Evolutionary conservation across 805 yeast genomes (phyloP).

Genomic region (Yamadazyma nakazawae): DNA sequence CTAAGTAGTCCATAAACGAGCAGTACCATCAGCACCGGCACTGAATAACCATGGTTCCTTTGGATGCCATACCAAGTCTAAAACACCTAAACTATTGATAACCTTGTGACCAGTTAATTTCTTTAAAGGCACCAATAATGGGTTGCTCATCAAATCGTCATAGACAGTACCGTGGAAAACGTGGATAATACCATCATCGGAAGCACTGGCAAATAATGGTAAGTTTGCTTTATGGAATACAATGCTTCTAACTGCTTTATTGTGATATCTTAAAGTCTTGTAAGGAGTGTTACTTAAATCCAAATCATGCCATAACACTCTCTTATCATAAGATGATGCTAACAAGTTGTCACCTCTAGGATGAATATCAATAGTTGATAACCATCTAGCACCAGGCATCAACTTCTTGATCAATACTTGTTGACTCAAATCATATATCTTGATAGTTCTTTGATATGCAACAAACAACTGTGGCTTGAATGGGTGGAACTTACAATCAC

Average conservation of each 20-base stretch:
- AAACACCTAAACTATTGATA: constrained; percentile 76
- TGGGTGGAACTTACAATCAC: constrained; percentile 97
- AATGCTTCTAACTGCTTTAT: constrained; percentile 87
- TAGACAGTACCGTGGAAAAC: constrained; percentile 96
- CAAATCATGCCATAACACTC: constrained; percentile 96
- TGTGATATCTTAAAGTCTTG: constrained; percentile 92
- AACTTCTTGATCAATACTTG: constrained; percentile 82
- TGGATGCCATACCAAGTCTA: constrained; percentile 93
- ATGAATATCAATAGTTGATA: constrained; percentile 86
- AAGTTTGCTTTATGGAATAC: constrained; percentile 79
- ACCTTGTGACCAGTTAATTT: constrained; percentile 88
- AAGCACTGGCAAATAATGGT: constrained; percentile 91
- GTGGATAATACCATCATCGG: constrained; percentile 91
- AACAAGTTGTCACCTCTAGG: constrained; percentile 94
- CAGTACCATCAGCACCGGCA: constrained; percentile 96
- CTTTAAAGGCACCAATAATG: constrained; percentile 92
- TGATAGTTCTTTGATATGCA: constrained; percentile 87
- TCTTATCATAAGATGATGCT: constrained; percentile 90
- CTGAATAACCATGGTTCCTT: constrained; percentile 97
- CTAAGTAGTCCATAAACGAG: constrained; percentile 92
- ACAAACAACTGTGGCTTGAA: constrained; percentile 91
- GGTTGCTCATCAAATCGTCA: constrained; percentile 93
- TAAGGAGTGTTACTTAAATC: constrained; percentile 88
- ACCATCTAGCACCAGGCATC: constrained; percentile 95
- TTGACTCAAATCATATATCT: constrained; percentile 85